Evolutionary conservation across 1,284 basidiomycete genomes (phyloP), one percentile per base, ranked within the genome.

Genomic region (Phylloporus sp.): DNA sequence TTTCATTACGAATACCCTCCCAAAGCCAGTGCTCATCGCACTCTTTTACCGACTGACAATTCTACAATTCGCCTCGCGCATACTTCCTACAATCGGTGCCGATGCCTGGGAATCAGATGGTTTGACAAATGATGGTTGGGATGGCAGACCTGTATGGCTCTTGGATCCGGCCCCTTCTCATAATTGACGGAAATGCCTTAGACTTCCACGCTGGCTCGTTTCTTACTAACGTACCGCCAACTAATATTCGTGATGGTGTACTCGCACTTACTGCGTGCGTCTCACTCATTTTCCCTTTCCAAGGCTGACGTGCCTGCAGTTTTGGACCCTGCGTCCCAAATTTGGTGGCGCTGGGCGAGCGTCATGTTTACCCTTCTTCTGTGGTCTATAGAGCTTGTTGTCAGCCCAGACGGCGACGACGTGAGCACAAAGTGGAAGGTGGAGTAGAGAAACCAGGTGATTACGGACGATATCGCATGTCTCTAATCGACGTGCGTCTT

Each of bases 301-400:
- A 28, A 40, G 24, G 29, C 53, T 61, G 32, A 56, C 31, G 31
- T 34, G 34, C 37, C 28, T 64, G 31, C 26, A 93, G 92, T 93
- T 53, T 77, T 93, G 61, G 90, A 93, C 71, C 89, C 92, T 70
- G 90, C 92, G n/a, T 92, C 91, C 12, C 92, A 94, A 73, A 86
- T 93, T 57, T 94, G 92, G 92, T 94, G 92, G 90, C 84, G 92
- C 68, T 94, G 92, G 92, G 89, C 90, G 80, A 92, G 92, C 72
- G 89, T 94, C 39, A 92, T 93, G 78, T 90, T 94, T 74, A 94
- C 92, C 6, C 81, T 94, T 47, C 80, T 88, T 28, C 84, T 93
- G 42, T 94, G 92, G 92, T 87, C 89, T 20, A 80, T 94, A 39
- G 92, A 94, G 75, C 82, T 94, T 50, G 76, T 92, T 40, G 91